A percentile compares a stretch with the other conserved stretches of the same genome.
Conservation (phyloP, 176 grass and related monocot species). For the Canna indica region DNA sequence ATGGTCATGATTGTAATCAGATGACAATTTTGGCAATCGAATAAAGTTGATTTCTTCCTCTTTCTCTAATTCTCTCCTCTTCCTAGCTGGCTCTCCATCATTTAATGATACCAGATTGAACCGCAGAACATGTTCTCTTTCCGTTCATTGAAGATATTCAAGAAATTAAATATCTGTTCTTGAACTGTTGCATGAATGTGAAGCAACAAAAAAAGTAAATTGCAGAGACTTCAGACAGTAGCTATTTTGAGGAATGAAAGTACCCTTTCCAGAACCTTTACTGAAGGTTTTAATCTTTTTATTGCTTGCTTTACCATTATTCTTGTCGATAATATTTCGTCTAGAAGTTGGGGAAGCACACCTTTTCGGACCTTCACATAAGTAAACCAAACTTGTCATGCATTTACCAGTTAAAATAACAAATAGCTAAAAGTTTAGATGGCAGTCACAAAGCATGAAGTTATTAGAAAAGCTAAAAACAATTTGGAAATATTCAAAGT, state of each 20-base stretch:
- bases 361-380: conserved; percentile 81
- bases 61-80: no score
- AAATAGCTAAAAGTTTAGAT: background rate
- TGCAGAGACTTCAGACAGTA: background rate
- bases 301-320: conserved; percentile 94
- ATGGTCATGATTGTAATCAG: no score
- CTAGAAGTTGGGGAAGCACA: conserved; percentile 61
- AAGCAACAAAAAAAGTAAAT: background rate
- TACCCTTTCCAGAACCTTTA: conserved; percentile 86
- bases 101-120: no score
- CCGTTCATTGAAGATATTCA: no score
- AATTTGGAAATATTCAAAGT: background rate
- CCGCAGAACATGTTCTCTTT: background rate
- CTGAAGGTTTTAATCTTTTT: conserved; percentile 64
- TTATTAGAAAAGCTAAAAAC: background rate
- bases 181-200: background rate
- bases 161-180: no score
- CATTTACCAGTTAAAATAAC: background rate
- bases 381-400: background rate
- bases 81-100: no score
- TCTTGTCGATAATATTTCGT: conserved; percentile 90
- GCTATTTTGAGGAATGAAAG: conserved; percentile 10
- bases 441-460: no score
- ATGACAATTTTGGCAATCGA: no score
- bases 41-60: no score